phyloP scores from a whole-genome alignment of 192 early-diverging fungal species.

The Podila clonocystis region DNA sequence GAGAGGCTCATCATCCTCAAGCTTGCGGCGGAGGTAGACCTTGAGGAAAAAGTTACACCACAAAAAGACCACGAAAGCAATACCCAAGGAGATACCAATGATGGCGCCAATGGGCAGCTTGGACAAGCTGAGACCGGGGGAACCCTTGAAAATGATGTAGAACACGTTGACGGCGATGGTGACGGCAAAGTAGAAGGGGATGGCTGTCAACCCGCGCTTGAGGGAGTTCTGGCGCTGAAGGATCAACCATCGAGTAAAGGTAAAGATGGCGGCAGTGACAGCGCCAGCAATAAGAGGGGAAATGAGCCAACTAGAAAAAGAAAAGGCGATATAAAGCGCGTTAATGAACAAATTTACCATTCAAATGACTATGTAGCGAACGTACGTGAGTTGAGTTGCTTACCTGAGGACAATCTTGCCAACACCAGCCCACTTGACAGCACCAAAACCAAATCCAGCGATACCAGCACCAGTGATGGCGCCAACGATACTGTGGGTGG shows the following conservation, averaged over 20 bases:
- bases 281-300: constrained; percentile 76
- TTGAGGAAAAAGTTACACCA: constrained; percentile 72
- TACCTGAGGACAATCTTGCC: constrained; percentile 21
- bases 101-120: constrained; percentile 57
- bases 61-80: constrained; percentile 61
- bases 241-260: constrained; percentile 71
- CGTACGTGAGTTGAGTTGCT: too few species aligned
- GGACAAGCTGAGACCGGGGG: constrained; percentile 58
- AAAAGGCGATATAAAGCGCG: too few species aligned
- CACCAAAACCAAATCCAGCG: constrained; percentile 70
- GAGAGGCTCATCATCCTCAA: constrained; percentile 68
- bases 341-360: too few species aligned
- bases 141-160: constrained; percentile 81
- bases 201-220: constrained; percentile 70
- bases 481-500: constrained; percentile 87
- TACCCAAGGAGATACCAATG: constrained; percentile 72
- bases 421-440: constrained; percentile 70
- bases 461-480: constrained; percentile 83
- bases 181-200: constrained; percentile 79
- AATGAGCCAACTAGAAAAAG: constrained; percentile 68
- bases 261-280: constrained; percentile 71
- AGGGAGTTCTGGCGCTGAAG: constrained; percentile 70
- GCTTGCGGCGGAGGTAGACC: constrained; percentile 69
- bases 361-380: too few species aligned
- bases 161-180: constrained; percentile 73